Base-by-base conservation (phyloP, 1,284 basidiomycete species). In the Apiotrichum montevideense region DNA sequence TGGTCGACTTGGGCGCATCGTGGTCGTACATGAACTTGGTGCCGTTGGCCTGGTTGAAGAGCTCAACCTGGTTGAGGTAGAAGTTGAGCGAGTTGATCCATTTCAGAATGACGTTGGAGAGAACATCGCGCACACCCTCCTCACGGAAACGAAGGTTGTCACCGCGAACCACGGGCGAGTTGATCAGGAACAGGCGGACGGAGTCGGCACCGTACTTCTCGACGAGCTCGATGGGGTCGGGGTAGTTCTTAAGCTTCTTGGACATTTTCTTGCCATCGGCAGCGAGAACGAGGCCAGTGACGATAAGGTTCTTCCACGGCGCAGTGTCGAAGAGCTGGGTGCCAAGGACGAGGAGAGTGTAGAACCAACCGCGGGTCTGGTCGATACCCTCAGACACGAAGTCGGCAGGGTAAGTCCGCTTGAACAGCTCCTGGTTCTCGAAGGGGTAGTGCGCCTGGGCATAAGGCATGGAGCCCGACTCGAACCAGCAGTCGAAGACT, bases 181-280 rank as follows among this genome's bases (percentile, higher is more conserved):
- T 98, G 69, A 99, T 94, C 57, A 99, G 83, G 84, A 94, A 99
- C 83, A 98, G 91, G 70, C 95, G 85, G 57, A 94, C 90, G 3
- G 94, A 92, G 72, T 99, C 96, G 40, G 95, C 96, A 58, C 96
- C 95, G 77, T 92, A 97, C 68, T 85, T 85, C 72, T 94, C 82
- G 63, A 99, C 87, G 74, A 98, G 84, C 58, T 92, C 68, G 73
- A 86, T 90, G 7, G 96, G 96, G 75, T 99, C 95, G n/a, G 96
- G 95, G 77, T 94, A 99, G 79, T 99, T 99, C 74, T 87, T 87
- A 63, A 96, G 78, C 77, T 90, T 95, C 80, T 99, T 99, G 80
- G 90, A 93, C 96, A 99, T 99, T 81, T 99, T 99, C 82, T 96
- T 97, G 54, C 96, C 96, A 71, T 99, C 94, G 86, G 87, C 87